phyloP scores from a whole-genome alignment of 177 flowering plant species.

The Vitis hybrid region DNA sequence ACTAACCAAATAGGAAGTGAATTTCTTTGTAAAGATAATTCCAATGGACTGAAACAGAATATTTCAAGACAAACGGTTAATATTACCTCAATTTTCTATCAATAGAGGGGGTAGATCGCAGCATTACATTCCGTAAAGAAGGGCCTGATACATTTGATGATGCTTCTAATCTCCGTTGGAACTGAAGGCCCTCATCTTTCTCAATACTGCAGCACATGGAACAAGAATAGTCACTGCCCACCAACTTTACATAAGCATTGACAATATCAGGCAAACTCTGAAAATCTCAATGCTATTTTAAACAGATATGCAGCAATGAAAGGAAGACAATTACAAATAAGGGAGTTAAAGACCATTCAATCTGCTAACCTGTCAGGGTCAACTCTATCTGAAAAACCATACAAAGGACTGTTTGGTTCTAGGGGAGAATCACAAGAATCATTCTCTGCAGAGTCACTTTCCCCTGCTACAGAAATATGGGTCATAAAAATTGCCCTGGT shows the following conservation, averaged over 20 bases:
- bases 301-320: too few species aligned
- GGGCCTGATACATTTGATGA: slow-evolving; percentile 61
- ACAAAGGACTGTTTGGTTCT: slow-evolving; percentile 96
- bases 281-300: background rate
- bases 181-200: slow-evolving; percentile 70
- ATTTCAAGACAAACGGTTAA: background rate
- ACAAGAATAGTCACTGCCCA: slow-evolving; percentile 9
- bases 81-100: slow-evolving; percentile 71
- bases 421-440: slow-evolving; percentile 99
- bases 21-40: background rate
- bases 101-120: slow-evolving; percentile 49
- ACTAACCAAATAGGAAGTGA: background rate
- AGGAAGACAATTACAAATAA: slow-evolving; percentile 1
- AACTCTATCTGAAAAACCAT: slow-evolving; percentile 68
- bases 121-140: slow-evolving; percentile 58
- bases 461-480: slow-evolving; percentile 90
- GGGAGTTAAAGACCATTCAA: background rate
- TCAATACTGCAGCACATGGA: slow-evolving; percentile 46
- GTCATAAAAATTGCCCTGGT: slow-evolving; percentile 81
- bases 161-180: slow-evolving; percentile 60
- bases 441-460: slow-evolving; percentile 99
- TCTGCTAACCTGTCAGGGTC: slow-evolving; percentile 70
- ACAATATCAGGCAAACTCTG: background rate
- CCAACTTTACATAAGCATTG: background rate
- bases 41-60: background rate